Percentiles rank a stretch among this genome's conserved stretches.
Evolutionary conservation across 441 rosid genomes (phyloP).

Genomic region (Euphorbia celastroides): DNA sequence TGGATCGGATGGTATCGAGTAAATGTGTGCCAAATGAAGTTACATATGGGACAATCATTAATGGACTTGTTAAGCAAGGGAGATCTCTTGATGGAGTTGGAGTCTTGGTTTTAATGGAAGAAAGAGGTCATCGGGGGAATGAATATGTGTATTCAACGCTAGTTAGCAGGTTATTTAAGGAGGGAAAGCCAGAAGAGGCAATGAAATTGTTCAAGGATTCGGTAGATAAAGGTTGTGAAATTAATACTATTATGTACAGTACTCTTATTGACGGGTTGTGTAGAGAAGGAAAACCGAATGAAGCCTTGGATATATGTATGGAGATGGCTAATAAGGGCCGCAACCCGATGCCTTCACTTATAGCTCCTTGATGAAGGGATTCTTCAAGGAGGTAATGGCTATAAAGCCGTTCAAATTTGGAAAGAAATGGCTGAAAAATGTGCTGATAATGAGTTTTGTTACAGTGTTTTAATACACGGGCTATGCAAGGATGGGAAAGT

Average conservation of each 20-base stretch:
- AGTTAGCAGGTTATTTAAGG: slow-evolving; percentile 11
- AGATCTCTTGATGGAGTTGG: slow-evolving; percentile 48
- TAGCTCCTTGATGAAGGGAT: slow-evolving; percentile 90
- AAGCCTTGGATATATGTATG: slow-evolving; percentile 49
- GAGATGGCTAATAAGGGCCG: slow-evolving; percentile 60
- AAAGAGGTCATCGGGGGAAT: slow-evolving; percentile 7
- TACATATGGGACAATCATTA: slow-evolving; percentile 72
- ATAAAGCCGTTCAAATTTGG: slow-evolving; percentile 76
- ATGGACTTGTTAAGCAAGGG: slow-evolving; percentile 77
- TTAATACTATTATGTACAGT: slow-evolving; percentile 62
- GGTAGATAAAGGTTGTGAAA: slow-evolving; percentile 45
- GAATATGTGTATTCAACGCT: slow-evolving; percentile 7
- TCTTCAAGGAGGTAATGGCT: slow-evolving; percentile 51
- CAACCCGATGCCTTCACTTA: slow-evolving; percentile 74
- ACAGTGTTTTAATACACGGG: slow-evolving; percentile 74
- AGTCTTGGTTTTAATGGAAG: slow-evolving; percentile 33
- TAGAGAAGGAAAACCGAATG: slow-evolving; percentile 55
- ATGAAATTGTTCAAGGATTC: slow-evolving; percentile 57
- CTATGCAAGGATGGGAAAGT: slow-evolving; percentile 64
- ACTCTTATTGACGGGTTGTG: slow-evolving; percentile 74
- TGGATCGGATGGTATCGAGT: slow-evolving; percentile 65
- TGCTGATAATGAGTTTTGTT: slow-evolving; percentile 48
- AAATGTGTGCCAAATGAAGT: slow-evolving; percentile 76
- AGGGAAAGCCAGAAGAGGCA: slow-evolving; percentile 47
- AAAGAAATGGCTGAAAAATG: slow-evolving; percentile 47